Conservation (phyloP, 1,284 basidiomycete genomes). For the Malassezia brasiliensis region DNA sequence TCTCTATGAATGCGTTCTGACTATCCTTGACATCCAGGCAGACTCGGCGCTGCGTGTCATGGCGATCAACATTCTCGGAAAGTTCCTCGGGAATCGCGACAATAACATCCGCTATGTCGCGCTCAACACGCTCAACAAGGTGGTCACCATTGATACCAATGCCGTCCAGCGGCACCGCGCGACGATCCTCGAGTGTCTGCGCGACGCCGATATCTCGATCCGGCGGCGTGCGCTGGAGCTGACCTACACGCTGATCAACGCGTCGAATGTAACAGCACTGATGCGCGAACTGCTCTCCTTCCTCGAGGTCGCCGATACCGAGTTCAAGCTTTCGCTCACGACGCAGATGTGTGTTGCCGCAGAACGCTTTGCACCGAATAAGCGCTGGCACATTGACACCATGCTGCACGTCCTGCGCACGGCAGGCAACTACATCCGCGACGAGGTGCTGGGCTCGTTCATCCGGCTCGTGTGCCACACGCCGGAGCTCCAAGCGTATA, state of each 20-base stretch:
- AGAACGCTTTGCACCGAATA: slow-evolving; percentile 92
- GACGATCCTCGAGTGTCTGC: slow-evolving; percentile 93
- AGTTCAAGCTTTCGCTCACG: slow-evolving; percentile 96
- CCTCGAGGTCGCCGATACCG: slow-evolving; percentile 94
- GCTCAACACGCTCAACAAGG: slow-evolving; percentile 95
- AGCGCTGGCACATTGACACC: slow-evolving; percentile 98
- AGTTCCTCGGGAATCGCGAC: slow-evolving; percentile 93
- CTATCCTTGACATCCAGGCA: slow-evolving; percentile 95
- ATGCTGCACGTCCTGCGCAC: slow-evolving; percentile 83
- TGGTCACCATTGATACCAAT: slow-evolving; percentile 93
- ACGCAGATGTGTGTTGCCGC: slow-evolving; percentile 94
- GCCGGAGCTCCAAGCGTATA: slow-evolving; percentile 91
- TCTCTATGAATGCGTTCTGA: slow-evolving; percentile 92
- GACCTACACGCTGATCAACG: slow-evolving; percentile 94
- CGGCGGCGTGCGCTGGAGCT: slow-evolving; percentile 89
- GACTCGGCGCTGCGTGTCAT: slow-evolving; percentile 91
- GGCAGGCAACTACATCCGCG: slow-evolving; percentile 95
- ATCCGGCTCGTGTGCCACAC: slow-evolving; percentile 93
- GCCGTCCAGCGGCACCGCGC: slow-evolving; percentile 96
- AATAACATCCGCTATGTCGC: slow-evolving; percentile 99
- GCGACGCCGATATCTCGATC: slow-evolving; percentile 98
- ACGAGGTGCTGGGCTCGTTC: slow-evolving; percentile 89
- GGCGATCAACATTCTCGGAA: slow-evolving; percentile 99
- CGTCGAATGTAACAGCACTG: slow-evolving; percentile 82
- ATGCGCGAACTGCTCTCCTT: slow-evolving; percentile 88